Percentiles rank a stretch among this genome's conserved stretches.
Evolutionary conservation across 2,329 filamentous ascomycete genomes (phyloP).

Genomic region (Xylariaceae sp.): DNA sequence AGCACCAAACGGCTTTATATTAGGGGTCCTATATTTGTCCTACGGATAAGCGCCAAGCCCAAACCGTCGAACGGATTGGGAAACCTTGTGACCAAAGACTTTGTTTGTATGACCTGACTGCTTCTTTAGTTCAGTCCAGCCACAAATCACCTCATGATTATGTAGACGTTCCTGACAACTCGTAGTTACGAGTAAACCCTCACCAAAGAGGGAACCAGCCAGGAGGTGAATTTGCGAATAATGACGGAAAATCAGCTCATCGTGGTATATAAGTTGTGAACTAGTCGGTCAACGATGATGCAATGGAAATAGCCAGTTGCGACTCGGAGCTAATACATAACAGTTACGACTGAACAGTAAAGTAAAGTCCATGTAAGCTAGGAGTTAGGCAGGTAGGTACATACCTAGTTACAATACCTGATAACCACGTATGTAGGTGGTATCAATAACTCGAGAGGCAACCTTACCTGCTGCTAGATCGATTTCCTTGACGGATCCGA

Average conservation of each 20-base stretch:
- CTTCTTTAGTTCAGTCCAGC: constrained; percentile 10
- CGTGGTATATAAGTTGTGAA: neutral
- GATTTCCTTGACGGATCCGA: neutral
- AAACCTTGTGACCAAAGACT: constrained; percentile 18
- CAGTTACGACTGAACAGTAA: neutral
- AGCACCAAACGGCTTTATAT: constrained; percentile 6
- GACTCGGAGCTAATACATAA: constrained; percentile 18
- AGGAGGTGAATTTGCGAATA: constrained; percentile 13
- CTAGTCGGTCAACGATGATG: constrained; percentile 25
- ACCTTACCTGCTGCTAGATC: constrained; percentile 22
- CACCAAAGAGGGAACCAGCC: too few relatives aligned
- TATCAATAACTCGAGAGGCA: constrained; percentile 5
- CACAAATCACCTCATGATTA: constrained; percentile 22
- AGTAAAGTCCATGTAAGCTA: neutral
- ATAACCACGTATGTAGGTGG: neutral
- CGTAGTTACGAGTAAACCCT: too few relatives aligned
- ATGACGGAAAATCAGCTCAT: constrained; percentile 27
- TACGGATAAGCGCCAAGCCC: constrained; percentile 23
- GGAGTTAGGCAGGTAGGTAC: neutral
- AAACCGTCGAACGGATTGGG: constrained; percentile 12
- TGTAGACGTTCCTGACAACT: constrained; percentile 7
- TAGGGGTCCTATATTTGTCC: constrained; percentile 22
- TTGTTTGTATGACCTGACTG: constrained; percentile 2
- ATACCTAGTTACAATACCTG: neutral
- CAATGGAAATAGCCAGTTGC: constrained; percentile 25